Evolutionary conservation across 805 yeast species (phyloP), one percentile per base, ranked within the genome.

Genomic region (Pichia occidentalis): DNA sequence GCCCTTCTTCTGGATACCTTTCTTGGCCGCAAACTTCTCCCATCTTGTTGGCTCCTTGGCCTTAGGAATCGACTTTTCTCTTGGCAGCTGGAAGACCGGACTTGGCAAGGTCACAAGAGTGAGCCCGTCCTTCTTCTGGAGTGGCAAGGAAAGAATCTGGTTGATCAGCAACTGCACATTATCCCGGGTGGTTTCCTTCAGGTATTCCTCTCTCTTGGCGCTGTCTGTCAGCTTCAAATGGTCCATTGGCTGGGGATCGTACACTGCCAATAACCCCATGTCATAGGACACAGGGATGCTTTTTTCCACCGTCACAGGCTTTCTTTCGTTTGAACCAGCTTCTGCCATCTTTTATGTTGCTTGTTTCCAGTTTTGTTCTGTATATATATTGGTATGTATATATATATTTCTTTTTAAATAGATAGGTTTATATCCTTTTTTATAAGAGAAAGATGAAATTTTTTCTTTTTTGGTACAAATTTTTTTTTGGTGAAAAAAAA

Each of bases 11-110:
- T 82, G 70, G 59, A 92, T 92, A 54, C 97, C 97, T 67, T 92
- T 92, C 72, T 77, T 85, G 43, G 83, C 83, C 47, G 99, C 99
- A 68, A 92, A 92, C 56, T 74, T 73, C 66, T 92, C 96, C 99
- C 99, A 92, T 66, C 80, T 87, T 48, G 98, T 88, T 51, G 79
- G 84, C 39, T 90, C 81, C 67, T 85, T 92, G 38, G 85, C 78
- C 64, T 87, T 88, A 42, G 98, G 98, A 52, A 92, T 64, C 33
- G 96, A 80, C 66, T 92, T 92, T 61, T 92, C 99, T 70, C 99
- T 75, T 39, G 99, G 98, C 46, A 88, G 68, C 42, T 65, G 73
- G 14, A 95, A 80, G 12, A 72, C 61, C 18, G 96, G 94, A 39
- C 75, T 86, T 24, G 99, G 97, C 44, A 92, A 70, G 53, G 73